Conservation (phyloP, 2,329 filamentous ascomycete species). For the Colletotrichum falcatum region DNA sequence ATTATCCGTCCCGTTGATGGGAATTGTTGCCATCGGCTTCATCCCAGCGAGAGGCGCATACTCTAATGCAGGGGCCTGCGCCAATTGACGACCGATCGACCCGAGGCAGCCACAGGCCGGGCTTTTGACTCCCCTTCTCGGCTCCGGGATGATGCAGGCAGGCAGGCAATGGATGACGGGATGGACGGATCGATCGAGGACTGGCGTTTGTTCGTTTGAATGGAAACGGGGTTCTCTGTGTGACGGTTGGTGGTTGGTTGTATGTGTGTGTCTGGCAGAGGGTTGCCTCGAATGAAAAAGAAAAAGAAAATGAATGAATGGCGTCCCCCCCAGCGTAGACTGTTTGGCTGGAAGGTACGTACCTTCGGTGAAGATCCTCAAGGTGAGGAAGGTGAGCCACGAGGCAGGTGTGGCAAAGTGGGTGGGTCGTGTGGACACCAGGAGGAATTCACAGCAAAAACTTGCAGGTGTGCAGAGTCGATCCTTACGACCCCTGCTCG, state of each 20-base stretch:
- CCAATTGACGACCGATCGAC: conserved; percentile 18
- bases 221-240: neutral
- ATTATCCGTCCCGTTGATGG: no score
- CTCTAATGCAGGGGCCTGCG: conserved; percentile 38
- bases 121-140: neutral
- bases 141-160: conserved; percentile 30
- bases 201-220: conserved; percentile 15
- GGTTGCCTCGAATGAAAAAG: no score
- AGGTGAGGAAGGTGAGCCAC: conserved; percentile 11
- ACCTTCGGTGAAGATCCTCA: neutral
- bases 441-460: neutral
- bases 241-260: neutral
- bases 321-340: neutral
- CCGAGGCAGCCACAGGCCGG: conserved; percentile 18
- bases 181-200: neutral
- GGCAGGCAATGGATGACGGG: neutral
- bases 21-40: conserved; percentile 26
- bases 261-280: no score
- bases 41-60: conserved; percentile 28
- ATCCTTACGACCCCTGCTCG: neutral
- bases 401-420: conserved; percentile 8
- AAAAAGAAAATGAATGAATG: no score
- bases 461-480: conserved; percentile 1
- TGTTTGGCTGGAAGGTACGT: neutral
- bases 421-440: neutral